phyloP scores from a whole-genome alignment of 2,329 filamentous ascomycete genomes.

The Hypoxylon sp. region DNA sequence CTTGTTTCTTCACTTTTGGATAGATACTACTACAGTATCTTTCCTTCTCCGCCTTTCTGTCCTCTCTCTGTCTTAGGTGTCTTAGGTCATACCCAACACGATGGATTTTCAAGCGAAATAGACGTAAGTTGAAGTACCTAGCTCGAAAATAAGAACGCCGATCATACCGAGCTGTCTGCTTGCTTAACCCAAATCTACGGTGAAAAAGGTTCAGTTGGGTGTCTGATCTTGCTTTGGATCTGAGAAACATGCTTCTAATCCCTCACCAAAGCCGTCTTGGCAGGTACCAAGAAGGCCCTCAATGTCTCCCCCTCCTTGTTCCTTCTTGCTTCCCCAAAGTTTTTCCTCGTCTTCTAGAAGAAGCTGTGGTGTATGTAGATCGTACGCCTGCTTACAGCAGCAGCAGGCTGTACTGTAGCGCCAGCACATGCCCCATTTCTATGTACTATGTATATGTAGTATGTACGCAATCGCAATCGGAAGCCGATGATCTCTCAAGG shows the following conservation, averaged over 20 bases:
- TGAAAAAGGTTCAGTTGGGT: constrained; percentile 12
- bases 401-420: no score
- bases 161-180: constrained; percentile 5
- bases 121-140: no score
- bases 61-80: no score
- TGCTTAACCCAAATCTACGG: constrained; percentile 12
- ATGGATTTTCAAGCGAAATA: no score
- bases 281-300: constrained; percentile 23
- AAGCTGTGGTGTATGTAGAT: constrained; percentile 17
- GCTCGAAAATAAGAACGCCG: no score
- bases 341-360: constrained; percentile 19
- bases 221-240: constrained; percentile 32
- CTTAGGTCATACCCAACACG: no score
- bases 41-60: no score
- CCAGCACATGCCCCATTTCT: constrained; percentile 1
- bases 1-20: background rate
- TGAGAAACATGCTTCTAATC: constrained; percentile 11
- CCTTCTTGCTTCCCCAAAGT: background rate
- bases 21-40: no score
- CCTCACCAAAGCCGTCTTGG: constrained; percentile 24
- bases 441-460: no score
- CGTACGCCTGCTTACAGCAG: no score
- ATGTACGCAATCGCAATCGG: constrained; percentile 9
- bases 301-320: background rate
- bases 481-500: constrained; percentile 22